These are phyloP conservation scores for Escovopsis sp. DNA, from an alignment of 2,329 filamentous ascomycete species.

Conservation along the genomic window DNA sequence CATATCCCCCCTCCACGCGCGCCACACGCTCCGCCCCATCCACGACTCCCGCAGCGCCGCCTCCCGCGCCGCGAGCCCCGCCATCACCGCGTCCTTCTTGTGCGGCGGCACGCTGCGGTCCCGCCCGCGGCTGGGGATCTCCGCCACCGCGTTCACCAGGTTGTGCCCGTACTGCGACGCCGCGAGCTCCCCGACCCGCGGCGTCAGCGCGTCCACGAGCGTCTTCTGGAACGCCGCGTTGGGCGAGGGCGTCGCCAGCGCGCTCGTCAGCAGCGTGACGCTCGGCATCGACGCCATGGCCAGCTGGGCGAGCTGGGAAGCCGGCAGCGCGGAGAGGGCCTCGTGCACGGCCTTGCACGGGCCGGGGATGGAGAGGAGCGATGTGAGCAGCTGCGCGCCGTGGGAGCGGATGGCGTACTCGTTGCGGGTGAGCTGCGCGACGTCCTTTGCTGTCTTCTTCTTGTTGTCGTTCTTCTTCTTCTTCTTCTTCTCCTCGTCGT, in stretches of 20 bases:
- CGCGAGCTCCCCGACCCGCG: conserved; percentile 31
- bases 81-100: conserved; percentile 41
- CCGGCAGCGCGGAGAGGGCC: conserved; percentile 46
- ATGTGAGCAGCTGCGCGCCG: conserved; percentile 66
- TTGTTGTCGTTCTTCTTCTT: conserved; percentile 7
- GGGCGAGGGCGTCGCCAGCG: conserved; percentile 31
- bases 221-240: conserved; percentile 42
- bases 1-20: conserved; percentile 41
- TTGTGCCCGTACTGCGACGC: conserved; percentile 36
- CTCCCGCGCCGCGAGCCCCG: conserved; percentile 32
- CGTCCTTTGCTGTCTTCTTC: conserved; percentile 21
- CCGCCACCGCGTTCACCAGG: conserved; percentile 33
- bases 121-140: conserved; percentile 33
- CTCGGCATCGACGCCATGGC: conserved; percentile 40
- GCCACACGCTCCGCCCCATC: conserved; percentile 42
- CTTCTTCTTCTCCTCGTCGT: no score
- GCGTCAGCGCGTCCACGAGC: conserved; percentile 32
- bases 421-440: conserved; percentile 35
- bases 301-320: conserved; percentile 45
- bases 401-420: conserved; percentile 46
- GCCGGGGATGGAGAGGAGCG: conserved; percentile 63
- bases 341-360: conserved; percentile 59
- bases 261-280: conserved; percentile 34
- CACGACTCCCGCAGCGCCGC: conserved; percentile 35
- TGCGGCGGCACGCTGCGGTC: conserved; percentile 39